Conservation (phyloP, 2,329 filamentous ascomycete species). For the Colletotrichum chrysophilum region DNA sequence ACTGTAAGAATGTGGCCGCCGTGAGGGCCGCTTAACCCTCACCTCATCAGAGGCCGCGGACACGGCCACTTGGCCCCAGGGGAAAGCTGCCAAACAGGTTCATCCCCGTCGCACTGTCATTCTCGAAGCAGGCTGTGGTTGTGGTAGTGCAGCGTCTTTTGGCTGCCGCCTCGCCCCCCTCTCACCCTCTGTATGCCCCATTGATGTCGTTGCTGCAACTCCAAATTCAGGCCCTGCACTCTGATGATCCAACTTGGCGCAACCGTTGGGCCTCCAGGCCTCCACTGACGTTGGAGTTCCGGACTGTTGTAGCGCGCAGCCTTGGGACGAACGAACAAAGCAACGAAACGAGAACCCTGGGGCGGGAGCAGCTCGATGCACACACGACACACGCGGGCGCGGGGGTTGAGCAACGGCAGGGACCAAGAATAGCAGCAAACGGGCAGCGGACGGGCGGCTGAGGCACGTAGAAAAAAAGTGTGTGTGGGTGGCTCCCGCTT, state of each 20-base stretch:
- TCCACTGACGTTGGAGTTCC: background rate
- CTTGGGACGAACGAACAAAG: background rate
- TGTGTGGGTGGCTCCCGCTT: conserved; percentile 1
- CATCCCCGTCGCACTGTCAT: background rate
- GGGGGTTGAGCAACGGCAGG: background rate
- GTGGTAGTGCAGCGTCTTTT: background rate
- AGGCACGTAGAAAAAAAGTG: background rate
- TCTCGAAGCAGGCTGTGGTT: background rate
- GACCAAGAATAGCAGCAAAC: conserved; percentile 10
- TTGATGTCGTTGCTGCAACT: background rate
- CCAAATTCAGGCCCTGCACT: background rate
- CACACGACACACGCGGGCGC: background rate
- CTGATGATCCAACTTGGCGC: background rate
- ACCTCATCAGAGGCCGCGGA: background rate
- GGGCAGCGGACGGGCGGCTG: conserved; percentile 7
- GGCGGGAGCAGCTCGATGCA: background rate
- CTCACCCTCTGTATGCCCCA: background rate
- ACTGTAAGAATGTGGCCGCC: background rate
- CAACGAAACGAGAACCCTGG: background rate
- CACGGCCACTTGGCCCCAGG: background rate
- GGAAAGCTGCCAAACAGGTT: background rate
- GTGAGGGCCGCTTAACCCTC: background rate
- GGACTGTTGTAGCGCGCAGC: background rate
- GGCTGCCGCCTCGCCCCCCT: background rate
- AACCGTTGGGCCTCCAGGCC: background rate